Conservation (phyloP, 208 protist species). For the Strigomonas culicis region DNA sequence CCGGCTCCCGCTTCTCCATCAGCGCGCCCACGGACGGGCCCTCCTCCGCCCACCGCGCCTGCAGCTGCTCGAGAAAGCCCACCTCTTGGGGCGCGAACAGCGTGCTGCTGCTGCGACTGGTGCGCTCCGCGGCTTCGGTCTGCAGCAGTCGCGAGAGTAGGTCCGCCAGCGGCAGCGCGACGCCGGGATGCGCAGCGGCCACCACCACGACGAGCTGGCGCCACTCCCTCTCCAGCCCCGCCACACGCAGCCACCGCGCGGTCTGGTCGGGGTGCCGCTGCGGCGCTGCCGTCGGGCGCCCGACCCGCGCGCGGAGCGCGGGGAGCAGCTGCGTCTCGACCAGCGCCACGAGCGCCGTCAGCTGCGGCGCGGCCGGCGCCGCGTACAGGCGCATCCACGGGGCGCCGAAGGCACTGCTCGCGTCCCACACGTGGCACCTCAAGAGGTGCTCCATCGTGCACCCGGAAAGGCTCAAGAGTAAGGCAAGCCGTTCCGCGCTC, state of each 20-base stretch:
- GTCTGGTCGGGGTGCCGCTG: slow-evolving; percentile 12
- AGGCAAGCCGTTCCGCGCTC: background rate
- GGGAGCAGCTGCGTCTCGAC: background rate
- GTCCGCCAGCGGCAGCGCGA: background rate
- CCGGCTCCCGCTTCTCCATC: background rate
- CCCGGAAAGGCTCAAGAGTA: background rate
- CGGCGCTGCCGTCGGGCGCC: background rate
- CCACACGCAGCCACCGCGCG: slow-evolving; percentile 14
- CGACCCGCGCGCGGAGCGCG: background rate
- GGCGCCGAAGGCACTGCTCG: background rate
- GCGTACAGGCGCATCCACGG: background rate
- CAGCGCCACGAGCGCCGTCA: background rate
- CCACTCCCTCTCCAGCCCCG: background rate
- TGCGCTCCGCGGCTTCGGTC: background rate
- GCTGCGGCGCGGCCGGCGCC: no score
- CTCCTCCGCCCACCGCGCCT: background rate
- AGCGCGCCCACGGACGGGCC: background rate
- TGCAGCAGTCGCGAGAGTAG: background rate
- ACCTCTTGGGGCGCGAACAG: background rate
- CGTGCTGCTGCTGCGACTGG: no score
- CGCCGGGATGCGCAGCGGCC: background rate
- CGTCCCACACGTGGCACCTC: background rate
- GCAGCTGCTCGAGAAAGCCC: background rate
- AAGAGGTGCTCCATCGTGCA: background rate
- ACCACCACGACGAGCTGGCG: slow-evolving; percentile 13